phyloP scores from a whole-genome alignment of 495 filamentous ascomycete genomes.

The Lepraria neglecta region DNA sequence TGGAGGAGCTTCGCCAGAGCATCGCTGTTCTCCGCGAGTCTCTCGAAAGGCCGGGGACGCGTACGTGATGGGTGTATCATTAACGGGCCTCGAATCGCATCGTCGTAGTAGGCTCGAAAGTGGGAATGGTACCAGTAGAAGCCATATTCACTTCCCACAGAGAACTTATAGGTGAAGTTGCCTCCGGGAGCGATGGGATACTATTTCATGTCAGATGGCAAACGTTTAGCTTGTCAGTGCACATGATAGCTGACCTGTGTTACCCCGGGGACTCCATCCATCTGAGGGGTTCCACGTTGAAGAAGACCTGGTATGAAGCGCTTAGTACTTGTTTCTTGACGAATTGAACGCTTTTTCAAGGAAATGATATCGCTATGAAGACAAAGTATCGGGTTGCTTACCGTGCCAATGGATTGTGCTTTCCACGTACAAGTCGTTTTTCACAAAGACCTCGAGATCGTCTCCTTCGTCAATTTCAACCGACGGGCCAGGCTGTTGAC shows the following conservation, averaged over 20 bases:
- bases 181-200: not conserved
- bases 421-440: constrained; percentile 10
- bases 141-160: not conserved
- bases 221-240: not conserved
- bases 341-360: not conserved
- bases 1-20: not conserved
- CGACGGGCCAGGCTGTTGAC: constrained; percentile 50
- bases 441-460: constrained; percentile 31
- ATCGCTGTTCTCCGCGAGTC: not conserved
- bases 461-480: constrained; percentile 48
- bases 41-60: not conserved
- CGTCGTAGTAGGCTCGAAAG: not conserved
- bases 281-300: not conserved
- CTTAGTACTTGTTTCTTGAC: not conserved
- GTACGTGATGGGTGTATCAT: not conserved
- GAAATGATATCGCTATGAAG: not conserved
- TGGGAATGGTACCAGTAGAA: constrained; percentile 3
- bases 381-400: not conserved
- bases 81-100: not conserved
- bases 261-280: not conserved
- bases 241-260: not conserved
- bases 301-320: not conserved
- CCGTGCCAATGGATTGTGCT: constrained; percentile 54
- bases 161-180: not conserved
- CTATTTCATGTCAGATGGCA: not conserved